Evolutionary conservation across 192 early-diverging fungal species (phyloP).

Genomic region (Coemansia sp.): DNA sequence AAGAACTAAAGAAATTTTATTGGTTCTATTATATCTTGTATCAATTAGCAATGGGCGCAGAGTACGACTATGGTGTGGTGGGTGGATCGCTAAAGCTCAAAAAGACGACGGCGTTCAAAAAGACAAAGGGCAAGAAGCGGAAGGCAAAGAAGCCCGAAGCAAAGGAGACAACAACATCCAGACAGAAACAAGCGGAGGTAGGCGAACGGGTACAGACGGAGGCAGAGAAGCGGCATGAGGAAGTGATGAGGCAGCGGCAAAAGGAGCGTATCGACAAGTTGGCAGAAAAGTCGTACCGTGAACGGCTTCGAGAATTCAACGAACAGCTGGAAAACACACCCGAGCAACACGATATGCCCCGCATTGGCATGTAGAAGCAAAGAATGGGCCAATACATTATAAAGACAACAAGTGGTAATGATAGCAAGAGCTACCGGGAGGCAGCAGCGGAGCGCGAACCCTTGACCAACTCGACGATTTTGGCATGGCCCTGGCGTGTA

Average conservation of each 20-base stretch:
- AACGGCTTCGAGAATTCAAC: conserved; percentile 55
- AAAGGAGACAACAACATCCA: not conserved
- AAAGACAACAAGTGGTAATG: not conserved
- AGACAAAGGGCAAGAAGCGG: conserved; percentile 3
- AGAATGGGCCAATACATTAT: not conserved
- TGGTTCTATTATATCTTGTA: no score
- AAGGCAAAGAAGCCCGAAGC: not conserved
- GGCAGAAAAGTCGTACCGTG: conserved; percentile 43
- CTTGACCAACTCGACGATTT: conserved; percentile 53
- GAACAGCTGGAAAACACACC: conserved; percentile 52
- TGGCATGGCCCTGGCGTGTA: conserved; percentile 64
- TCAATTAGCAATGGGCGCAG: conserved; percentile 33
- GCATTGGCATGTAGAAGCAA: conserved; percentile 25
- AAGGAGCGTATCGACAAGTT: conserved; percentile 36
- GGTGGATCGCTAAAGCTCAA: conserved; percentile 31
- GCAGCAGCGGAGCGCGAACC: not conserved
- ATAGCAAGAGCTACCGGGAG: not conserved
- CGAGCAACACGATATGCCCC: conserved; percentile 64
- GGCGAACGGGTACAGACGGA: not conserved
- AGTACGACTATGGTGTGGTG: conserved; percentile 42
- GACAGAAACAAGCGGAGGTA: not conserved
- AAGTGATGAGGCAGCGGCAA: conserved; percentile 13
- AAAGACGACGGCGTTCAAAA: conserved; percentile 21
- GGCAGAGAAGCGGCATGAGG: conserved; percentile 25
- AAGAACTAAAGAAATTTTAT: no score